Base-by-base conservation (phyloP, 2,329 filamentous ascomycete genomes). In the Cephalotrichum gorgonifer region DNA sequence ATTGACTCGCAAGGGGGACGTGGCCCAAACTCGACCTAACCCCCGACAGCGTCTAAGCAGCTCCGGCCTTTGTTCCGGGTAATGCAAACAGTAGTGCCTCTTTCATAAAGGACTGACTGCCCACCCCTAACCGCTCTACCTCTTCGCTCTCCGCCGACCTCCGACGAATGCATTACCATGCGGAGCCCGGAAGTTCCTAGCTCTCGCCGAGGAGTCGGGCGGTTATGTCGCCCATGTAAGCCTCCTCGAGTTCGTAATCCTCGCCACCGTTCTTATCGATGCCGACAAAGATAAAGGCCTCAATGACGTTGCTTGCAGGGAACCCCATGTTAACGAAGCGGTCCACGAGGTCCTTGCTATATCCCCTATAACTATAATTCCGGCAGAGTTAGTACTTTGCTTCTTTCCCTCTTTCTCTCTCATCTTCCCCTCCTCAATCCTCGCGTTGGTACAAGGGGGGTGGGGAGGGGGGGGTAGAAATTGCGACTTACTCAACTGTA, bases 301-400 rank as follows among this genome's bases (percentile, higher is more conserved):
- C 78, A 0, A 96, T 88, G 1, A 97, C 88, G n/a, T 78, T 75
- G 44, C 90, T 86, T 2, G 95, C 77, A 50, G 88, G 83, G 58
- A 97, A 97, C 11, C 91, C 91, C 91, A 97, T 97, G 57, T 73
- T 78, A 15, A 86, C 81, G 57, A 97, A 97, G 4, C 85, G 78
- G 59, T 93, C 82, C 54, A 97, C 79, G 38, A 96, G 74, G 28
- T 85, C 77, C 59, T 83, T 85, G 67, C 89, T 90, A 66, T 95
- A 97, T 2, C 93, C 91, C 54, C 85, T 78, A 61, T 95, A 96
- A 53, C 86, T 91, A 33, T 46, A 38, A 17, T 17, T 22, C n/a
- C 43, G 15, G 17, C 22, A 22, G 6, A 26, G 30, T 25, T 26
- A 46, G 28, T 14, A n/a, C n/a, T n/a, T n/a, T n/a, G n/a, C 9